Evolutionary conservation across 2,329 filamentous ascomycete genomes (phyloP).

Genomic region (Proliferodiscus dingleyae): DNA sequence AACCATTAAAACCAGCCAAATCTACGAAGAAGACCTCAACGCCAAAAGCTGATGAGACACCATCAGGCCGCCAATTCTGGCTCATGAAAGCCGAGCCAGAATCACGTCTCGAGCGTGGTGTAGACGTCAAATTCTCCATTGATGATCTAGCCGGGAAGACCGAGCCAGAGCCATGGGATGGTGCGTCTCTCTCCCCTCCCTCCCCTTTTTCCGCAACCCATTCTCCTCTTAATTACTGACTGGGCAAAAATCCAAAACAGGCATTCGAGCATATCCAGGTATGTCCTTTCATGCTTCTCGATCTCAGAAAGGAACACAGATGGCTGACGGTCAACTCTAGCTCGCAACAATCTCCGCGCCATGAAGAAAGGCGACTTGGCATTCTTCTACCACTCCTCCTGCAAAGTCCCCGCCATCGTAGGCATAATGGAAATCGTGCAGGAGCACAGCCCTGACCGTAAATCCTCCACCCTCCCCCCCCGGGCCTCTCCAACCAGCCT

Average conservation of each 20-base stretch:
- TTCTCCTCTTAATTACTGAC: conserved; percentile 8
- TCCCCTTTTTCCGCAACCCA: too few relatives aligned
- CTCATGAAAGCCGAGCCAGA: conserved; percentile 87
- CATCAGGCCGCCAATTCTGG: conserved; percentile 55
- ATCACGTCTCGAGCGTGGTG: conserved; percentile 76
- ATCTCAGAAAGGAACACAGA: conserved; percentile 19
- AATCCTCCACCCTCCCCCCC: conserved; percentile 22
- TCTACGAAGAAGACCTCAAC: conserved; percentile 5
- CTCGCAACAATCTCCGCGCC: conserved; percentile 81
- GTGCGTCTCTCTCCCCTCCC: conserved; percentile 53
- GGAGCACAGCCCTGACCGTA: conserved; percentile 76
- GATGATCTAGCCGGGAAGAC: conserved; percentile 73
- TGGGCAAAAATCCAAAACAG: conserved; percentile 25
- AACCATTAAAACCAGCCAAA: conserved; percentile 3
- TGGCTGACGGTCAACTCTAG: conserved; percentile 39
- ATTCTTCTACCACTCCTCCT: conserved; percentile 97
- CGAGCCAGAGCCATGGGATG: conserved; percentile 86
- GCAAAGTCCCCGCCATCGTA: conserved; percentile 81
- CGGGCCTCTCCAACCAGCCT: not conserved
- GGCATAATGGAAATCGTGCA: conserved; percentile 85
- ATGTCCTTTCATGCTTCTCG: conserved; percentile 14
- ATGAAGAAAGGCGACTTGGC: conserved; percentile 91
- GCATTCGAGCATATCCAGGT: conserved; percentile 48
- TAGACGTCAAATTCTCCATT: conserved; percentile 91
- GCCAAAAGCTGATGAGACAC: conserved; percentile 1